Base-by-base conservation (phyloP, 2,329 filamentous ascomycete genomes). In the Cercospora sesami region DNA sequence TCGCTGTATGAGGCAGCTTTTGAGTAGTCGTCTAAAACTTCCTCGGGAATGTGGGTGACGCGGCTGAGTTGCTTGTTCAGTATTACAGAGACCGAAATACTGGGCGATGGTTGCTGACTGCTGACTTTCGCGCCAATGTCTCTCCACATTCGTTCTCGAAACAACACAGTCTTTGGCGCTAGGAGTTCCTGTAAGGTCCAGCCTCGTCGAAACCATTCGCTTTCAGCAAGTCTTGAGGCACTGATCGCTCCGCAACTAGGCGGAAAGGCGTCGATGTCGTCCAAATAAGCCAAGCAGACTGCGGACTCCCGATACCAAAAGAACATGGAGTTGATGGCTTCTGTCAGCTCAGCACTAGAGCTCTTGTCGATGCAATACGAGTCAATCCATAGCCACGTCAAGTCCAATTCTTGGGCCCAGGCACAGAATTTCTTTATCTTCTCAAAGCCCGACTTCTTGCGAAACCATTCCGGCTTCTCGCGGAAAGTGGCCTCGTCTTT, bases 131-230 rank as follows among this genome's bases (percentile, higher is more conserved):
- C n/a, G 21, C 55, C 55, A 30, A 59, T 28, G 9, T 28, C 28
- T 59, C 23, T 59, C 55, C 55, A 59, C 23, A 26, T 16, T 66
- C 45, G 16, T 14, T 26, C 39, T 55, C 63, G 68, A 48, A 72
- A 71, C 6, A 63, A 33, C 3, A 71, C 62, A 3, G 30, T 51
- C 5, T 31, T 30, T 3, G 71, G 71, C 16, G 69, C 69, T 21
- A 72, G 58, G 5, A 42, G 36, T 42, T 42, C 36, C 7, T 42
- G 36, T 42, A 42, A 42, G 1, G 36, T 42, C 36, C 36, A 73
- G 69, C 70, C 70, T 30, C 70, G 21, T 9, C 30, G 26, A 18
- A 59, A 59, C 55, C 55, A 59, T n/a, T 59, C 23, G 30, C 55
- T 59, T 59, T 59, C 55, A 28, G 55, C 21, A 10, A 31, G 21